A percentile compares a stretch with the other conserved stretches of the same genome.
phyloP scores from a whole-genome alignment of 805 yeast genomes.

The Kazachstania taianensis region DNA sequence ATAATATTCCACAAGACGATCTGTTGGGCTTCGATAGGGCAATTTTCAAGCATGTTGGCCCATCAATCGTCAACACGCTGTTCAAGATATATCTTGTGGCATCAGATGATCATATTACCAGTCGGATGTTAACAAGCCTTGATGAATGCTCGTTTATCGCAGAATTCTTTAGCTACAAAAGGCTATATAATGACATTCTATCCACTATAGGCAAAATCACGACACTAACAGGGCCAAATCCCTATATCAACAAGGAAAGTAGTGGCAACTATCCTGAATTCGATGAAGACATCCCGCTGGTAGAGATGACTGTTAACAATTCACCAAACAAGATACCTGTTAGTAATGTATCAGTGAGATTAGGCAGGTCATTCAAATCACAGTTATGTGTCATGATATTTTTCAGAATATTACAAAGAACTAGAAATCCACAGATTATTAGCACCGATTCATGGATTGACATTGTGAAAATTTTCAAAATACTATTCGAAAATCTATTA shows the following conservation, averaged over 20 bases:
- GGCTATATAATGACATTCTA: conserved; percentile 57
- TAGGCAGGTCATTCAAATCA: conserved; percentile 87
- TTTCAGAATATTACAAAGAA: conserved; percentile 62
- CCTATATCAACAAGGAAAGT: conserved; percentile 2
- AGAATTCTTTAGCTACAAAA: conserved; percentile 44
- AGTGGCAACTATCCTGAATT: conserved; percentile 12
- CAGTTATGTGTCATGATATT: conserved; percentile 82
- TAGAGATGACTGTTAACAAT: conserved; percentile 39
- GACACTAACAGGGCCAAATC: conserved; percentile 37
- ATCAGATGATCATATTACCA: conserved; percentile 78
- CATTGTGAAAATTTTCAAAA: conserved; percentile 48
- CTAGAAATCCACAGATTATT: conserved; percentile 35
- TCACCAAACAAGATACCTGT: conserved; percentile 50
- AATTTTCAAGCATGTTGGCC: conserved; percentile 55
- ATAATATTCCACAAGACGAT: conserved; percentile 17
- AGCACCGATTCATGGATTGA: conserved; percentile 45
- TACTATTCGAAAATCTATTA: conserved; percentile 62
- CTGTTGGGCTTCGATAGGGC: conserved; percentile 56
- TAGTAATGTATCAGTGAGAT: conserved; percentile 67
- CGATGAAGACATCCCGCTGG: conserved; percentile 31
- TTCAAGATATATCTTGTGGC: conserved; percentile 79
- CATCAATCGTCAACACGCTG: conserved; percentile 58
- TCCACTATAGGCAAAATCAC: conserved; percentile 59
- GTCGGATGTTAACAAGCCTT: conserved; percentile 76
- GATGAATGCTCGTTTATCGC: conserved; percentile 81